Evolutionary conservation across 2,329 filamentous ascomycete genomes (phyloP), one percentile per base, ranked within the genome.

Genomic region (Microdochium bolleyi): DNA sequence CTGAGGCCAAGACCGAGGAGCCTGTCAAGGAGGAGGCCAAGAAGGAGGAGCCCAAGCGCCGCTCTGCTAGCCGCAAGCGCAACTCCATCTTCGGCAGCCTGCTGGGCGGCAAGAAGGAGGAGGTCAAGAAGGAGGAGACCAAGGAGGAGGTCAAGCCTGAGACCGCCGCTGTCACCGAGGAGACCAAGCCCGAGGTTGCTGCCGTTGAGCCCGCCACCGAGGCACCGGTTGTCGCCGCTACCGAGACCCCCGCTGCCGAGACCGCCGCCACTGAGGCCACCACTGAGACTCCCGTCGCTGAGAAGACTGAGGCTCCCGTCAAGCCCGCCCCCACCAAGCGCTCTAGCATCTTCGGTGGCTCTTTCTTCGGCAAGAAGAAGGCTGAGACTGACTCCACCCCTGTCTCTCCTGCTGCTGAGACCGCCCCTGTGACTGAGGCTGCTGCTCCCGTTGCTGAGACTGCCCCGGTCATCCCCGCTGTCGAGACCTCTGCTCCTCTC

Each of bases 41-140:
- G 69, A 75, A 78, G 62, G 76, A 83, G 63, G 76, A 82, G 65
- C 71, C 78, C 58, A 84, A 84, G 75, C 79, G 77, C 58, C 79
- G 82, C 64, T 84, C 81, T 60, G 76, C 77, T 50, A 85, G 82
- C 66, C 79, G 79, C 64, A 86, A 87, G 80, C 82, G 83, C 51
- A 71, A 73, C 49, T 85, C 83, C 52, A 79, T 85, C 72, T 85
- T 87, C 62, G 79, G 78, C 60, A 72, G 64, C 62, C 74, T 84
- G 57, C 66, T 77, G 7, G 74, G 77, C 62, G 79, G 80, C 72
- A 82, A 82, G 72, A 82, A 82, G 72, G 75, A 78, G 54, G 71
- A 74, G 63, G 64, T 65, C 55, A 67, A 68, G 60, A 67, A 67
- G 62, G 66, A 60, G 68, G 71, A 68, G 60, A 60, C 71, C 58